phyloP scores from a whole-genome alignment of 768 basidiomycete genomes.

The Lactifluus piperatus region DNA sequence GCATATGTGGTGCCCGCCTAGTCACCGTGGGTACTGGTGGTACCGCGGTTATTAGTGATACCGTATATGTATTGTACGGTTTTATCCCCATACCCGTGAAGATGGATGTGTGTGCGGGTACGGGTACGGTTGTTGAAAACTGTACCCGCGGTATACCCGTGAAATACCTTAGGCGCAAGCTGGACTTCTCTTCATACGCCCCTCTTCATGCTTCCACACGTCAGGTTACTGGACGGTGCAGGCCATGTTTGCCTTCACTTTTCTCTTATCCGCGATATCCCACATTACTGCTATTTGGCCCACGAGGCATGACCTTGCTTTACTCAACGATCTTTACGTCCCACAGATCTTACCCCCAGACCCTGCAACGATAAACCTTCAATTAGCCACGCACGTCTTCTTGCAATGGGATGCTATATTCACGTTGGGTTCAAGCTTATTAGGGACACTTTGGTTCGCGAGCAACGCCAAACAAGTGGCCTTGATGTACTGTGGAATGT shows the following conservation, averaged over 20 bases:
- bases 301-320: background rate
- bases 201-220: conserved; percentile 4
- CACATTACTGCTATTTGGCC: conserved; percentile 7
- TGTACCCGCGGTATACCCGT: too few species aligned
- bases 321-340: conserved; percentile 7
- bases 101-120: too few species aligned
- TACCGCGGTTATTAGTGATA: too few species aligned
- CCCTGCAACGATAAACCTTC: conserved; percentile 3
- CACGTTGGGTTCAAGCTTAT: conserved; percentile 5
- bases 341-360: conserved; percentile 2
- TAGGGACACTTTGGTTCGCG: conserved; percentile 16
- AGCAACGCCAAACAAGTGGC: background rate
- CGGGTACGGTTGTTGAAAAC: too few species aligned
- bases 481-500: conserved; percentile 9
- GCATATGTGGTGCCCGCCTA: too few species aligned
- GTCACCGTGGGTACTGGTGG: too few species aligned
- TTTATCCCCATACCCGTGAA: too few species aligned
- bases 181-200: conserved; percentile 16
- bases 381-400: conserved; percentile 1
- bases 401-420: conserved; percentile 17
- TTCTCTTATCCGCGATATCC: conserved; percentile 5
- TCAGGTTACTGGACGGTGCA: conserved; percentile 18
- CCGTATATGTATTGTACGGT: too few species aligned
- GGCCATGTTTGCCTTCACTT: conserved; percentile 13
- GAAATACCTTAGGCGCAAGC: too few species aligned